Evolutionary conservation across 257 asterid species (phyloP), one percentile per base, ranked within the genome.

Genomic region (Nicotiana otophora): DNA sequence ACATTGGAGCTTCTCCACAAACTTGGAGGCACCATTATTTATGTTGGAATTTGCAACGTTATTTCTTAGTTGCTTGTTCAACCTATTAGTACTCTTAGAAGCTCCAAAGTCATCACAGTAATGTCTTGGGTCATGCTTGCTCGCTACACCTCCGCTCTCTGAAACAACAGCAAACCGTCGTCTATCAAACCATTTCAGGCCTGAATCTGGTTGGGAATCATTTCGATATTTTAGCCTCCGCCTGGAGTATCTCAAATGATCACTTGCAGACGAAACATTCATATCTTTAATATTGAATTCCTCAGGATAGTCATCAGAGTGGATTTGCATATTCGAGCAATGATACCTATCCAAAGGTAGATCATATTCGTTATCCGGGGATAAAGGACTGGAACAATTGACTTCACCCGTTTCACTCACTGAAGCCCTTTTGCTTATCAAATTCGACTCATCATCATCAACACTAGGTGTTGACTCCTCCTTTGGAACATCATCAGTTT

Each of bases 131-230:
- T 89, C 98, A 86, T 86, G 85, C 81, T 87, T 92, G 89, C 89
- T 68, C 77, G 63, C 48, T 81, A 67, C 84, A 80, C 53, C 86
- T 82, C 92, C 90, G 72, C 83, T 86, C 60, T 89, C 98, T 19
- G 93, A 88, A 46, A 84, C 80, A 55, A 84, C 60, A 77, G 86
- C 82, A 81, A 82, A 86, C 76, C 87, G 86, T 82, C 92, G 89
- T 87, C 93, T 86, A 77, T 89, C 97, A 30, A 90, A 84, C 91
- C 92, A 92, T 88, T 90, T 90, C 46, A 86, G 83, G 87, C 85
- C 86, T 81, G 88, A 79, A 69, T 90, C 98, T 66, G 85, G 84
- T 33, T 86, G 93, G 60, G 83, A 84, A 60, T 90, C 94, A 87
- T 90, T 94, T 17, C 88, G 88, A 81, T 88, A 90, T 88, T 85